Base-by-base conservation (phyloP, 306 rosid genomes). In the Trifolium repens region DNA sequence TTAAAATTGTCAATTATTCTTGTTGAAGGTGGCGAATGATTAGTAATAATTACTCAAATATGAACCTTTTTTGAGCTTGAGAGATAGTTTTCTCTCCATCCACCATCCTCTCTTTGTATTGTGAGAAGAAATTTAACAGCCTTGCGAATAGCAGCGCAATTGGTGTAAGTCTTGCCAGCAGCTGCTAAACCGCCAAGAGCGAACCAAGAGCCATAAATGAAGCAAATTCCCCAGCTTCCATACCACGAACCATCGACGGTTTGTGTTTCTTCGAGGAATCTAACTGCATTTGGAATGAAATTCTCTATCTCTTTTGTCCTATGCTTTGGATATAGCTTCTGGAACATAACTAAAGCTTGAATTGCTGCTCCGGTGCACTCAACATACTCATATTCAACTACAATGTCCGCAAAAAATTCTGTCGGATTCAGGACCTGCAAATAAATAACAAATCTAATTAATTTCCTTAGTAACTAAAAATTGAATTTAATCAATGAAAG, bases 1-100 rank as follows among this genome's bases (percentile, higher is more conserved):
- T 54, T 7, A 44, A 3, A 37, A 47, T 47, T 12, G 24, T 10
- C 15, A 32, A 57, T 19, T 74, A 9, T 13, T 26, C 30, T 26
- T 7, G 2, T 2, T 73, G n/a, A 58, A 67, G 15, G 24, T 22
- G 19, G 32, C 46, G 39, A 39, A 75, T 9, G 40, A 43, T 44
- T n/a, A 7, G 6, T 32, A 4, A 32, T 32, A 32, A 30, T 30
- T 30, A 32, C 35, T 32, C 6, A 32, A 32, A 5, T 7, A n/a
- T 5, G 9, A 46, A 88, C 91, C 87, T 85, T 84, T 75, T 75
- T 62, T 0, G 88, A 89, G 49, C 90, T 65, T 39, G 90, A 91
- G 44, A 85, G 81, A 66, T 87, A 86, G 37, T 94, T 87, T 55
- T 91, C 96, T 7, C 88, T 94, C 96, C 96, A 91, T 0, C 96